These are phyloP conservation scores for Xenosphaeropsis pyriputrescens DNA, from an alignment of 2,329 filamentous ascomycete genomes.

Conservation along the genomic window DNA sequence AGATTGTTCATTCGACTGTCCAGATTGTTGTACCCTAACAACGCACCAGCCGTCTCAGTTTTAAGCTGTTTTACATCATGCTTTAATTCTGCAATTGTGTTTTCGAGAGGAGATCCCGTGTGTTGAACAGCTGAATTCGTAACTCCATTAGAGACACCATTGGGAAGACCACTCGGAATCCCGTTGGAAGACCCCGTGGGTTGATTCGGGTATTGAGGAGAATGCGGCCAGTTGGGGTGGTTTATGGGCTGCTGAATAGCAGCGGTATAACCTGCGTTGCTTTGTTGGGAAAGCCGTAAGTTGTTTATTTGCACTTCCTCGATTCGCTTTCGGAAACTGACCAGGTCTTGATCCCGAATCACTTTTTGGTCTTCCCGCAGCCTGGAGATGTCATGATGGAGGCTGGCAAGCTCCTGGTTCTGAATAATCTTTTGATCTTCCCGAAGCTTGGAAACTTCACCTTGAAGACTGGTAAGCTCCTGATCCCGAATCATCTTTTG, in stretches of 20 bases:
- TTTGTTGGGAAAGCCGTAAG: too few species aligned
- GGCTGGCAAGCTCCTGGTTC: too few species aligned
- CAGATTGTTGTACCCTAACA: constrained; percentile 4
- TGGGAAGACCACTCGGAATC: background rate
- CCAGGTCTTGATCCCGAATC: too few species aligned
- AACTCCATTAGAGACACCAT: background rate
- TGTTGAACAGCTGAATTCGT: background rate
- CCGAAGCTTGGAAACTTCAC: too few species aligned
- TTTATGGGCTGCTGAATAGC: background rate
- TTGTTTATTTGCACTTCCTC: too few species aligned
- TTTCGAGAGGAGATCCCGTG: background rate
- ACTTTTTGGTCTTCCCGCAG: too few species aligned
- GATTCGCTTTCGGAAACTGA: too few species aligned
- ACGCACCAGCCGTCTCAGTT: constrained; percentile 1
- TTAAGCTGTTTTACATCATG: background rate
- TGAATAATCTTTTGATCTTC: too few species aligned
- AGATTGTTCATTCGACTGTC: constrained; percentile 10
- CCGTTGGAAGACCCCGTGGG: background rate
- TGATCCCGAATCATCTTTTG: too few species aligned
- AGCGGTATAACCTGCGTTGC: too few species aligned
- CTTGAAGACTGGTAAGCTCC: too few species aligned
- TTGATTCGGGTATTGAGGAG: background rate
- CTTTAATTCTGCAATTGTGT: background rate
- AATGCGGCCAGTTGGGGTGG: background rate
- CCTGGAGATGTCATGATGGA: too few species aligned